Conservation (phyloP, 2,329 filamentous ascomycete species). For the Monosporascus sp. region DNA sequence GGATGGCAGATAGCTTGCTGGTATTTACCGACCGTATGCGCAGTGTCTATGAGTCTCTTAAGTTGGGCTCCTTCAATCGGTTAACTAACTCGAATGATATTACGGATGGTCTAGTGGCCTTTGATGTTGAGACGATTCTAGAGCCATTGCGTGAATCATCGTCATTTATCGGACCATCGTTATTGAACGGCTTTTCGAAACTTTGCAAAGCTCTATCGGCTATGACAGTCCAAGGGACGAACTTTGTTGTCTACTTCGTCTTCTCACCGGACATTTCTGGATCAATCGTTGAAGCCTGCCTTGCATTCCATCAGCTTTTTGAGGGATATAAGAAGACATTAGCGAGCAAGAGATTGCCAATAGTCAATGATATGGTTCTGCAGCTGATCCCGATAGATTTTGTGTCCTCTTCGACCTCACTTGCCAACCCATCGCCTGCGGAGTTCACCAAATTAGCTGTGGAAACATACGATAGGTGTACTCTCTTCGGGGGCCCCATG, state of each 20-base stretch:
- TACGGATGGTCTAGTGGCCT: constrained; percentile 44
- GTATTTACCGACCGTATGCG: constrained; percentile 64
- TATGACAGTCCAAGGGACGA: constrained; percentile 42
- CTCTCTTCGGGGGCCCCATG: constrained; percentile 48
- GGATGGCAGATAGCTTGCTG: constrained; percentile 54
- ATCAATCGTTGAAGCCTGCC: constrained; percentile 65
- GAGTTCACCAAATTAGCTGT: constrained; percentile 61
- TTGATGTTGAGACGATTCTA: constrained; percentile 41
- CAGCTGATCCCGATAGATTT: constrained; percentile 68
- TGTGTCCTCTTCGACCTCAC: constrained; percentile 57
- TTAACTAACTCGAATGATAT: constrained; percentile 39
- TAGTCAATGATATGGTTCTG: constrained; percentile 63
- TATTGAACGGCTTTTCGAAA: constrained; percentile 44
- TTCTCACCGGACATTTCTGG: constrained; percentile 60
- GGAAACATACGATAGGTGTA: constrained; percentile 74
- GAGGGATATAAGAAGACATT: constrained; percentile 54
- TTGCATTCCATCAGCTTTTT: constrained; percentile 68
- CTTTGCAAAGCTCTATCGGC: constrained; percentile 42
- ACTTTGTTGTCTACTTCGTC: constrained; percentile 71
- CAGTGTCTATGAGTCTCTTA: constrained; percentile 67
- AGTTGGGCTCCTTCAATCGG: constrained; percentile 61
- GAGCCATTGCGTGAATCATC: constrained; percentile 35
- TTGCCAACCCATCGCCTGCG: constrained; percentile 56
- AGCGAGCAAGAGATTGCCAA: constrained; percentile 40
- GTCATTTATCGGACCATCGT: constrained; percentile 38